phyloP scores from a whole-genome alignment of 176 grass and related monocot species.

The Melocanna baccifera region DNA sequence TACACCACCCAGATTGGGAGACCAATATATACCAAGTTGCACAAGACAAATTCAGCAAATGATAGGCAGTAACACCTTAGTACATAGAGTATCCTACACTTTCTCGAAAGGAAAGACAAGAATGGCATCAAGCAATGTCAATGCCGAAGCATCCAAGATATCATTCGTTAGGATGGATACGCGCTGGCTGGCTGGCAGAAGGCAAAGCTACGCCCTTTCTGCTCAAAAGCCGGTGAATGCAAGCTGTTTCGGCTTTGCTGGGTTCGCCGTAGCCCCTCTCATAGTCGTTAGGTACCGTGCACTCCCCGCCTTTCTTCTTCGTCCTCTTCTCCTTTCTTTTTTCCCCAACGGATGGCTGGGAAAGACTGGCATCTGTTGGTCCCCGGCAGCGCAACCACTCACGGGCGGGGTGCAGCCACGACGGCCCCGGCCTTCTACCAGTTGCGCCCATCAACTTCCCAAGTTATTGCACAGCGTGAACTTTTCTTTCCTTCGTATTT shows the following conservation, averaged over 20 bases:
- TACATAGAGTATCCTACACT: not conserved
- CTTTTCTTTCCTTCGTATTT: not conserved
- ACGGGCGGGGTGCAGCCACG: not conserved
- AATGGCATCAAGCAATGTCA: slow-evolving; percentile 24
- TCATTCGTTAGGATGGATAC: not conserved
- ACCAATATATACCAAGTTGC: not conserved
- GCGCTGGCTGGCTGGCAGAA: slow-evolving; percentile 10
- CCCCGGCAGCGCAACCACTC: not conserved
- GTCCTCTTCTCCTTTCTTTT: not conserved
- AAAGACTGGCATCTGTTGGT: slow-evolving; percentile 4
- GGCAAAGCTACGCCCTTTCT: slow-evolving; percentile 40
- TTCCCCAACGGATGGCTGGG: slow-evolving; percentile 8
- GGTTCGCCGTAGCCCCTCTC: not conserved
- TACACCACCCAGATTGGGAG: not conserved
- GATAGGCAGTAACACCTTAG: not conserved
- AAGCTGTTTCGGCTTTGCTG: slow-evolving; percentile 37
- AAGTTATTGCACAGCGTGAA: slow-evolving; percentile 1
- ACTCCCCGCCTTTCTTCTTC: not conserved
- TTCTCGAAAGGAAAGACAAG: not conserved
- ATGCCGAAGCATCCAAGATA: not conserved
- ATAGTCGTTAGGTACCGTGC: slow-evolving; percentile 33
- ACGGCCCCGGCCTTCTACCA: not conserved
- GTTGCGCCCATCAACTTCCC: not conserved
- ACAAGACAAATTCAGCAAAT: slow-evolving; percentile 1
- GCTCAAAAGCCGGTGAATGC: slow-evolving; percentile 35